phyloP scores from a whole-genome alignment of 2,329 filamentous ascomycete species.

The Xylariaceae sp. region DNA sequence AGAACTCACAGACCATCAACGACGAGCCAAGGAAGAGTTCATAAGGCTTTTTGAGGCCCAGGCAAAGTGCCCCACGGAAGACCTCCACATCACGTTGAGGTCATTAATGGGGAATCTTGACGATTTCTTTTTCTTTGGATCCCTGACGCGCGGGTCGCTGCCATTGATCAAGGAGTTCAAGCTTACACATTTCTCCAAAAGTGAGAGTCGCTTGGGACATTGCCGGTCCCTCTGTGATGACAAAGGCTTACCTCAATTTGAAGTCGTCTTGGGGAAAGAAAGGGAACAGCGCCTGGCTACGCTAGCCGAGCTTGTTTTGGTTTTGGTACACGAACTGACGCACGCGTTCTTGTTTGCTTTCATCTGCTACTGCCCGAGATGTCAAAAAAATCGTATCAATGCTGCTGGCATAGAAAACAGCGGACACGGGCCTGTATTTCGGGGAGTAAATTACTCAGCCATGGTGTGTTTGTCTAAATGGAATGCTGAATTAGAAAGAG shows the following conservation, averaged over 20 bases:
- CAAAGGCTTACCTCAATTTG: neutral
- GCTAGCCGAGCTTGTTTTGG: neutral
- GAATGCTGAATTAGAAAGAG: neutral
- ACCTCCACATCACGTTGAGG: neutral
- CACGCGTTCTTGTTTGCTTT: neutral
- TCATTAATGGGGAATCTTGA: slow-evolving; percentile 2
- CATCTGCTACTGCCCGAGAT: neutral
- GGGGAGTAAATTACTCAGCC: neutral
- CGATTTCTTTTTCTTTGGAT: slow-evolving; percentile 20
- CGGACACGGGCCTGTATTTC: neutral
- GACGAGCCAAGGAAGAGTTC: slow-evolving; percentile 1
- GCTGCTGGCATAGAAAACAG: neutral
- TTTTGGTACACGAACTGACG: slow-evolving; percentile 3
- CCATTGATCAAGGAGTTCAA: neutral
- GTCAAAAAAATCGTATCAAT: neutral
- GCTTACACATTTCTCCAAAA: neutral
- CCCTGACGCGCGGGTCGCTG: slow-evolving; percentile 20
- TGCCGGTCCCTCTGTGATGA: no score
- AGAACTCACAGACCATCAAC: slow-evolving; percentile 5
- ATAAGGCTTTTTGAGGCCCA: slow-evolving; percentile 3
- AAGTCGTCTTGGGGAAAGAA: neutral
- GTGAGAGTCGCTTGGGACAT: neutral
- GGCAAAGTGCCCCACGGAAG: neutral
- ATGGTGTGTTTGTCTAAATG: slow-evolving; percentile 1
- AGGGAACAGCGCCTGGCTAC: neutral